Conservation (phyloP, 345 rosid genomes). For the Dipteronia sinensis region DNA sequence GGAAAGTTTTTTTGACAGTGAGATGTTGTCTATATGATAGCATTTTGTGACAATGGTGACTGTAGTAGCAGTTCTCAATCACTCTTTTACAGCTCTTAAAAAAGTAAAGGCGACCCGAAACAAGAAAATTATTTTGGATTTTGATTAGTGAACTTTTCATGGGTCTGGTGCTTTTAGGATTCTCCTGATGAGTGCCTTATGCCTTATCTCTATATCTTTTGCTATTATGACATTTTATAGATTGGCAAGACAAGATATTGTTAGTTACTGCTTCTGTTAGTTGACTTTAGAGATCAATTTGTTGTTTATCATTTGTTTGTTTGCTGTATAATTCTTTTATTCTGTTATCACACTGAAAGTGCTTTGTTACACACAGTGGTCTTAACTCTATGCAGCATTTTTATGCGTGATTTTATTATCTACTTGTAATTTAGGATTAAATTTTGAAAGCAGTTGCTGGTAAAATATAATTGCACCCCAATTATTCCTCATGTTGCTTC, state of each 20-base stretch:
- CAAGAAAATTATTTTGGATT: neutral
- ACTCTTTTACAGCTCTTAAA: neutral
- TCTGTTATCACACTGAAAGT: neutral
- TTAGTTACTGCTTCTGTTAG: neutral
- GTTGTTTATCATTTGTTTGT: conserved; percentile 5
- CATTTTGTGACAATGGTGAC: neutral
- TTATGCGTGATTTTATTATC: neutral
- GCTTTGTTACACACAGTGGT: neutral
- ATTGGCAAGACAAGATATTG: neutral
- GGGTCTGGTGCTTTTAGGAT: neutral
- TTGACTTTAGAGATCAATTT: neutral
- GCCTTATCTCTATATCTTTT: neutral
- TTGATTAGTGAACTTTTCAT: neutral
- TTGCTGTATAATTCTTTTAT: neutral
- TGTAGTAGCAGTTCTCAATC: neutral
- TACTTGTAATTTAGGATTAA: neutral
- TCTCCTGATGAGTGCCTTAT: neutral
- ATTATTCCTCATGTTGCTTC: conserved; percentile 40
- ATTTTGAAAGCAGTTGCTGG: neutral
- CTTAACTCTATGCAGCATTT: neutral
- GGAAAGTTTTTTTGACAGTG: neutral
- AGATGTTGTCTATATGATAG: neutral
- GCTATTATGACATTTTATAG: neutral
- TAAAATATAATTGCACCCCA: conserved; percentile 14
- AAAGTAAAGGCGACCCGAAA: neutral